Base-by-base conservation (phyloP, 2,329 filamentous ascomycete genomes). In the Cladorrhinum sp. region DNA sequence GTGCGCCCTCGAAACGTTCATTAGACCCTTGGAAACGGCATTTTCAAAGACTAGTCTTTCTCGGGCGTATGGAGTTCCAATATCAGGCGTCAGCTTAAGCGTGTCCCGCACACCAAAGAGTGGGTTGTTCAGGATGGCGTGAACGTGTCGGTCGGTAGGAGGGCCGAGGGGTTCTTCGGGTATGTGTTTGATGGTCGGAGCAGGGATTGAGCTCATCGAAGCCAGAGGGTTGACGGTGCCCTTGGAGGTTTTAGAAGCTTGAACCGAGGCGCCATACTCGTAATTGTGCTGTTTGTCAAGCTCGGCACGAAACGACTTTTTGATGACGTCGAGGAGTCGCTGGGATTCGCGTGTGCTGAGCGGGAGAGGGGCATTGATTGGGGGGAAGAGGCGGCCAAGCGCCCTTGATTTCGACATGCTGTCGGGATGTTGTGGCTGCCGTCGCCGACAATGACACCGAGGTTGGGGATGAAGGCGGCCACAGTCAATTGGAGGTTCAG, bases 281-380 rank as follows among this genome's bases (percentile, higher is more conserved):
- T 74, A 79, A 62, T 82, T 82, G 67, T 86, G 81, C 68, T 86
- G 83, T 49, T 74, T 76, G 66, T 86, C 82, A n/a, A 86, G 80
- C 28, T 84, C 80, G 58, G 77, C 77, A 56, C 83, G 79, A 69
- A 86, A 86, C 2, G 83, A 85, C 5, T 76, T 72, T 55, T 84
- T 86, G 56, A 86, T 76, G 33, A 79, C 77, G 58, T 84, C 77
- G 64, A 86, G 81, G 8, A 86, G 78, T 66, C 80, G 80, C 63
- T 82, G 77, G 24, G 82, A 81, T 59, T 85, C 80, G 58, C 77
- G 76, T 49, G 74, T 72, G 50, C 75, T 80, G 42, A 86, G 73
- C 1, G 81, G 77, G 1, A 82, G 72, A 6, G 83, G 82, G 53
- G 84, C 80, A 68, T 85, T 82, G 53, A 81, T 76, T 50, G 73